These are phyloP conservation scores for Ogataea methanolica DNA, from an alignment of 805 yeast species.

Conservation along the genomic window DNA sequence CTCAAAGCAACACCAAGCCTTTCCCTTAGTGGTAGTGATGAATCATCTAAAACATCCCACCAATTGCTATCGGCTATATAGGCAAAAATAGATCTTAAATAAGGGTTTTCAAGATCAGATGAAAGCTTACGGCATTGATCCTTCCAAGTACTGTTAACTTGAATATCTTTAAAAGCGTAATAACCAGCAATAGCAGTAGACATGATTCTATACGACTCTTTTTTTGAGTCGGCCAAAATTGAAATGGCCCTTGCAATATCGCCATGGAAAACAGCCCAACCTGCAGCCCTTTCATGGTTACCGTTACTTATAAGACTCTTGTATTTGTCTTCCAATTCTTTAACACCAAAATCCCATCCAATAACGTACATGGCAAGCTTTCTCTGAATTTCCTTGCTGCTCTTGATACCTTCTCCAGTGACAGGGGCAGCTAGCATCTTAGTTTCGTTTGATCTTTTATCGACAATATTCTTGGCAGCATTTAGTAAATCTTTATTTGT, in stretches of 20 bases:
- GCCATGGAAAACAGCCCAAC: constrained; percentile 95
- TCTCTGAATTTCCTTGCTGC: constrained; percentile 59
- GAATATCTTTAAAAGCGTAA: constrained; percentile 55
- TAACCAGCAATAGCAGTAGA: constrained; percentile 95
- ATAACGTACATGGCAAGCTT: constrained; percentile 75
- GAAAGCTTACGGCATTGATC: constrained; percentile 88
- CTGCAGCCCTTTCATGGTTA: constrained; percentile 86
- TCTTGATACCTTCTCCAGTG: constrained; percentile 39
- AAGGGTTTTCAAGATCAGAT: constrained; percentile 84
- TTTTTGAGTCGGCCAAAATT: constrained; percentile 69
- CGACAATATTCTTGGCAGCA: constrained; percentile 50
- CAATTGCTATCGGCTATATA: constrained; percentile 91
- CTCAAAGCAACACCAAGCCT: constrained; percentile 87
- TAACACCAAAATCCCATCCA: constrained; percentile 83
- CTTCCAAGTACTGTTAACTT: constrained; percentile 77
- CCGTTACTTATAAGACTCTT: constrained; percentile 51
- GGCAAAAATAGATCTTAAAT: constrained; percentile 87
- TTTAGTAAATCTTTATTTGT: constrained; percentile 39
- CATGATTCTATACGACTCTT: constrained; percentile 68
- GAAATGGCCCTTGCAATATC: constrained; percentile 77
- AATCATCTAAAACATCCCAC: constrained; percentile 93
- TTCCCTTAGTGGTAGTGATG: constrained; percentile 82
- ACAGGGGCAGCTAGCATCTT: constrained; percentile 38
- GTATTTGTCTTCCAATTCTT: constrained; percentile 70
- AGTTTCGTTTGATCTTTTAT: constrained; percentile 38